Evolutionary conservation across 805 yeast species (phyloP), one percentile per base, ranked within the genome.

Genomic region (Pichia manshurica): DNA sequence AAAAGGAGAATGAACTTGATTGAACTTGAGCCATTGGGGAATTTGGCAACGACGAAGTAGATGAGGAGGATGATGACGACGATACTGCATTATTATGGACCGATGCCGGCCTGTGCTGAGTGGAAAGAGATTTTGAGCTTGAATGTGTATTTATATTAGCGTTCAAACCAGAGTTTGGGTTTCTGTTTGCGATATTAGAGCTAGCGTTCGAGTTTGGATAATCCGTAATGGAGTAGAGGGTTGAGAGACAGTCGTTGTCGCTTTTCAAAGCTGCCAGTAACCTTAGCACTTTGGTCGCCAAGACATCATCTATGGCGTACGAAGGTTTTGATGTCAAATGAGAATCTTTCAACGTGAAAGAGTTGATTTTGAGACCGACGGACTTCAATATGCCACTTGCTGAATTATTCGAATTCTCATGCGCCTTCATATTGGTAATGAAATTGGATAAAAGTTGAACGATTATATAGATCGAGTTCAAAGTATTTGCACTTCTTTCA

Each of bases 401-500:
- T 21, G 39, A 15, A 7, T 19, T 22, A n/a, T 20, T 5, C 29
- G 33, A 39, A 20, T 20, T 38, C 22, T 47, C 47, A 4, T 25
- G 36, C 17, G 32, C 37, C 25, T 42, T 47, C 4, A 48, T 10
- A 29, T 19, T 39, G 36, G 37, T 19, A 2, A 48, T 20, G n/a
- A 43, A 33, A 50, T 36, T 58, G 50, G 49, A 64, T 63, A 49
- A 68, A 46, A 43, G 19, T 5, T 29, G 31, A 15, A 48, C 16
- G 3, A 48, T 28, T 4, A 53, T 39, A 36, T 28, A 45, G 5
- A 43, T 33, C 5, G 50, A 50, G 34, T 50, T 48, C 17, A 50
- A 23, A n/a, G 39, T 21, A 19, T 41, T 33, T 6, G 63, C 61
- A 28, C 67, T 47, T 8, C 60, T 51, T 4, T 54, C 54, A 21